phyloP scores from a whole-genome alignment of 2,329 filamentous ascomycete species.

The Chrysoporthe puriensis region DNA sequence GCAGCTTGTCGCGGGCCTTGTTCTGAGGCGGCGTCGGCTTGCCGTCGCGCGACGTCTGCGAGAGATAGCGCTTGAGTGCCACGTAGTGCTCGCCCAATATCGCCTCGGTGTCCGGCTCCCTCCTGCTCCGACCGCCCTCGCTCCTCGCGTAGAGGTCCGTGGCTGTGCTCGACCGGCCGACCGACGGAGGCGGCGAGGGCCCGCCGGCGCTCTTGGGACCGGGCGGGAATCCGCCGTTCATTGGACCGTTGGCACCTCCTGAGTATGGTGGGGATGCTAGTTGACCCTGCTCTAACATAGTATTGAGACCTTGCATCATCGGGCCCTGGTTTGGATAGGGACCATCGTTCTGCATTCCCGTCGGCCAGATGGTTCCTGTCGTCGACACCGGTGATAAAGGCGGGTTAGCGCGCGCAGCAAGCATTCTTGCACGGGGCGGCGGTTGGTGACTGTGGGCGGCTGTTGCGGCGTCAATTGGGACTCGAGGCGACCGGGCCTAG shows the following conservation, averaged over 20 bases:
- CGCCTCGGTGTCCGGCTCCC: slow-evolving; percentile 63
- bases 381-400: slow-evolving; percentile 81
- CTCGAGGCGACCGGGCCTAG: slow-evolving; percentile 12
- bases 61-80: slow-evolving; percentile 76
- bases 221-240: slow-evolving; percentile 62
- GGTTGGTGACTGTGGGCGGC: slow-evolving; percentile 60
- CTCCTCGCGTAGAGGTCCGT: slow-evolving; percentile 70
- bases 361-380: slow-evolving; percentile 83
- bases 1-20: slow-evolving; percentile 90
- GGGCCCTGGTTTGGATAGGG: slow-evolving; percentile 48
- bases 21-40: slow-evolving; percentile 76
- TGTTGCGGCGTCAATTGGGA: slow-evolving; percentile 25
- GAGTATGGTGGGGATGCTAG: slow-evolving; percentile 73
- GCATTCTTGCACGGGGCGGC: slow-evolving; percentile 22
- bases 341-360: slow-evolving; percentile 61
- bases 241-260: slow-evolving; percentile 61
- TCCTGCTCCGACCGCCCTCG: slow-evolving; percentile 65
- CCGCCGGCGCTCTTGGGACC: slow-evolving; percentile 61
- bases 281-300: slow-evolving; percentile 50
- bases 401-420: slow-evolving; percentile 54
- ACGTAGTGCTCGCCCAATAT: slow-evolving; percentile 80
- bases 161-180: slow-evolving; percentile 83
- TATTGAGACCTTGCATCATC: slow-evolving; percentile 22
- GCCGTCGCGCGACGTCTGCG: slow-evolving; percentile 72
- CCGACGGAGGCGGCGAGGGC: slow-evolving; percentile 85